These are phyloP conservation scores for Coniochaeta sp. DNA, from an alignment of 2,329 filamentous ascomycete species.

Conservation along the genomic window DNA sequence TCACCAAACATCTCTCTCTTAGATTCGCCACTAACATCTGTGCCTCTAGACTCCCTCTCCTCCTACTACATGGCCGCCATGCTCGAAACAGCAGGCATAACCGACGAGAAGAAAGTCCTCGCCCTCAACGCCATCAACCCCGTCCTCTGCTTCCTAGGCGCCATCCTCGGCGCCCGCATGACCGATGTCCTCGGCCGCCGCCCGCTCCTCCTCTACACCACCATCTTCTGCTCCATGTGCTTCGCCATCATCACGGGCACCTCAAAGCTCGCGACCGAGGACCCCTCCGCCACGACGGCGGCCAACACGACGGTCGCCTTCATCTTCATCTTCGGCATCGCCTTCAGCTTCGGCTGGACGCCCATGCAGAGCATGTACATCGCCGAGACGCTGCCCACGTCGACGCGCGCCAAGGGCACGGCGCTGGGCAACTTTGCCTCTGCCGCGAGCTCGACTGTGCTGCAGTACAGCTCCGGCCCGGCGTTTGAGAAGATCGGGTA, in stretches of 20 bases:
- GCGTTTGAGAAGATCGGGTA: slow-evolving; percentile 35
- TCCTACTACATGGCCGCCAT: slow-evolving; percentile 50
- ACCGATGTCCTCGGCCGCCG: slow-evolving; percentile 53
- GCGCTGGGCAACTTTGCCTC: slow-evolving; percentile 34
- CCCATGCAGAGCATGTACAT: slow-evolving; percentile 43
- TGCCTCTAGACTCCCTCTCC: slow-evolving; percentile 30
- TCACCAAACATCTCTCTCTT: no score
- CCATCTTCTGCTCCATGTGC: slow-evolving; percentile 36
- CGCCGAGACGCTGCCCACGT: slow-evolving; percentile 36
- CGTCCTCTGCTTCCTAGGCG: slow-evolving; percentile 41
- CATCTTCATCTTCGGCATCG: slow-evolving; percentile 45
- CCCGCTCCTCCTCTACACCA: slow-evolving; percentile 41
- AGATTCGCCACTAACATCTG: not conserved
- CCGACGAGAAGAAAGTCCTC: slow-evolving; percentile 35
- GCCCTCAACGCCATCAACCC: slow-evolving; percentile 47
- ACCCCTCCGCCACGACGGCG: slow-evolving; percentile 25
- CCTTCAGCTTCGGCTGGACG: slow-evolving; percentile 45
- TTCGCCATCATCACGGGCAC: slow-evolving; percentile 43
- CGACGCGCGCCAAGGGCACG: slow-evolving; percentile 37
- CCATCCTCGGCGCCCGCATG: slow-evolving; percentile 46
- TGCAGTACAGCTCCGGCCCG: slow-evolving; percentile 36
- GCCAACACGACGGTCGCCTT: slow-evolving; percentile 41
- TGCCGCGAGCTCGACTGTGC: slow-evolving; percentile 27
- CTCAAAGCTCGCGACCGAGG: slow-evolving; percentile 32
- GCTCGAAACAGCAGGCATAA: slow-evolving; percentile 45